phyloP scores from a whole-genome alignment of 73 alveolate species.

The Paramecium sonneborni region DNA sequence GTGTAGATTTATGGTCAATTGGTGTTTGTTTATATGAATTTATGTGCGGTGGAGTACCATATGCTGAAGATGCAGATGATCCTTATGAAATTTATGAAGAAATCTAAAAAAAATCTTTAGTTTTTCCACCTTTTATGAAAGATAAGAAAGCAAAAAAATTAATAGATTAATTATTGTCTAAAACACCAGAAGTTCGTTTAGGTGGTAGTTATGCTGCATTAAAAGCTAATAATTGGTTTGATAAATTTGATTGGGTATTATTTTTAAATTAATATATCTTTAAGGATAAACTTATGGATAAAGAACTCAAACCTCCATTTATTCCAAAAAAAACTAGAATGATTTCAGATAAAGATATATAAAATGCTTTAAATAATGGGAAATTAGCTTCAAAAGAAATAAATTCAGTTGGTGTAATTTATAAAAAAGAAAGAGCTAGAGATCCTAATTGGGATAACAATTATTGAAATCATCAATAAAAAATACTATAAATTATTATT shows the following conservation, averaged over 20 bases:
- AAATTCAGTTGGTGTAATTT: neutral
- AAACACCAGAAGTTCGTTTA: conserved; percentile 64
- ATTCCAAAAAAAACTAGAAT: conserved; percentile 54
- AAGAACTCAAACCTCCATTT: conserved; percentile 49
- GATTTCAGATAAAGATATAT: neutral
- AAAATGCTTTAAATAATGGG: neutral
- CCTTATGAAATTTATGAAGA: conserved; percentile 85
- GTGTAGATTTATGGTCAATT: conserved; percentile 83
- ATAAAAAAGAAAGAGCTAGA: conserved; percentile 53
- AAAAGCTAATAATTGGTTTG: conserved; percentile 71
- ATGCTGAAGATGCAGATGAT: conserved; percentile 87
- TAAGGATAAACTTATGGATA: conserved; percentile 58
- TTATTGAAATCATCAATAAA: conserved; percentile 19
- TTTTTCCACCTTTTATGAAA: conserved; percentile 76
- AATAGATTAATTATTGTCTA: conserved; percentile 59
- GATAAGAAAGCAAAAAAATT: conserved; percentile 67
- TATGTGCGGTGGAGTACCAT: conserved; percentile 86
- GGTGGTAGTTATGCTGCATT: conserved; percentile 68
- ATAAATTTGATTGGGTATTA: conserved; percentile 69
- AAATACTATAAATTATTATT: neutral
- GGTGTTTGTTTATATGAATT: conserved; percentile 83
- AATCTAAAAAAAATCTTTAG: conserved; percentile 66
- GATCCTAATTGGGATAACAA: conserved; percentile 64
- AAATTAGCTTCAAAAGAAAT: conserved; percentile 50
- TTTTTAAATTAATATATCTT: no score